Percentiles rank a stretch among this genome's conserved stretches.
Evolutionary conservation across 805 yeast species (phyloP).

Genomic region (Ogataea corticis): DNA sequence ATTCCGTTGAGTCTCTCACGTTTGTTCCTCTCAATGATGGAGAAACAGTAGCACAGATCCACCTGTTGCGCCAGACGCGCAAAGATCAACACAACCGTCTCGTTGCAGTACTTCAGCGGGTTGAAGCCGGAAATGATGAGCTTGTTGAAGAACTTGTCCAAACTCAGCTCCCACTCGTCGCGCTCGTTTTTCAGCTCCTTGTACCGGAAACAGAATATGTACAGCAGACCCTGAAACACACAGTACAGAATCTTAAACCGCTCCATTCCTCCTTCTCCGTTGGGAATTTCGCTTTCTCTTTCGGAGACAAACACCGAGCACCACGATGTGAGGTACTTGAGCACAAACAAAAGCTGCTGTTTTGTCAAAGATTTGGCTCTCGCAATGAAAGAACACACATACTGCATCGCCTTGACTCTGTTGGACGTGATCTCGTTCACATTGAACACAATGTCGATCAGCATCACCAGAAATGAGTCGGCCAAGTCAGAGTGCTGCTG

Average conservation of each 20-base stretch:
- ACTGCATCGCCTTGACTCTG: conserved; percentile 87
- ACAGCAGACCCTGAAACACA: conserved; percentile 84
- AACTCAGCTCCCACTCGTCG: conserved; percentile 70
- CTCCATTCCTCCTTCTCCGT: conserved; percentile 74
- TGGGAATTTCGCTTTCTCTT: conserved; percentile 79
- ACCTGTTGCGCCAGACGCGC: conserved; percentile 90
- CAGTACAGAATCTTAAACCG: conserved; percentile 87
- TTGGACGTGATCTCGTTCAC: conserved; percentile 67
- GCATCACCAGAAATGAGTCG: conserved; percentile 78
- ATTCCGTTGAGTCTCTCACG: conserved; percentile 59
- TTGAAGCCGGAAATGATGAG: conserved; percentile 85
- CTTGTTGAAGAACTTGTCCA: conserved; percentile 86
- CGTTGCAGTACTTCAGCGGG: conserved; percentile 91
- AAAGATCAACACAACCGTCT: conserved; percentile 89
- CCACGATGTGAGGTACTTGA: conserved; percentile 84
- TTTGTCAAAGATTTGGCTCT: conserved; percentile 74
- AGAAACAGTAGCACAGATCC: conserved; percentile 89
- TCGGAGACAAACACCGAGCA: conserved; percentile 76
- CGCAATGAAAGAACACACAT: conserved; percentile 85
- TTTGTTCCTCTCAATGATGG: conserved; percentile 88
- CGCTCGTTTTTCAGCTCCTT: conserved; percentile 44
- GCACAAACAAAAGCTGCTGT: conserved; percentile 75
- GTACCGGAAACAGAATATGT: conserved; percentile 90
- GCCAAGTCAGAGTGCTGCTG: conserved; percentile 81
- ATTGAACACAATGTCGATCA: conserved; percentile 81